Evolutionary conservation across 305 asterid genomes (phyloP), one percentile per base, ranked within the genome.

Genomic region (Rubia balearica): DNA sequence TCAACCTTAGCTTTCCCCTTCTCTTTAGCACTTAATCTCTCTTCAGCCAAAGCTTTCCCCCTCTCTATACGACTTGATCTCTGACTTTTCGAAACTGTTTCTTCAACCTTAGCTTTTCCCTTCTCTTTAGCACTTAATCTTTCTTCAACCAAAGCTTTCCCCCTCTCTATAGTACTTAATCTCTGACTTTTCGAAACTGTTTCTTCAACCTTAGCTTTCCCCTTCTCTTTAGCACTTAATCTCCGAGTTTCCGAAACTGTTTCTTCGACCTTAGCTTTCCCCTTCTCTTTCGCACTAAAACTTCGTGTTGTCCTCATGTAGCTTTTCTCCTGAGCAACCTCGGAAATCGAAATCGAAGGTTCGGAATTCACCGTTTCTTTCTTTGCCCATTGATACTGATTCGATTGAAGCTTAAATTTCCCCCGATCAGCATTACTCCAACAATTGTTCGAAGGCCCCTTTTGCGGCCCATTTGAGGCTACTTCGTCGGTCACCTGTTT

Each of bases 81-180:
- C 38, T 33, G 38, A 33, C 38, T 10, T 30, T 21, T 13, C 2
- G 62, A 56, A 56, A 56, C 24, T 17, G 33, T 7, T 19, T 6
- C 62, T n/a, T n/a, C 57, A 56, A 8, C 62, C 21, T 19, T 56
- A 21, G 62, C 62, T 56, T 56, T 56, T 56, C 62, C 62, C 62
- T 56, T 56, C 9, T 61, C 67, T 51, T 17, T 51, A 51, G 59
- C 59, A 51, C 21, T 56, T 30, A 19, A 56, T 4, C 24, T 56
- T 8, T 3, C 12, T 8, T 33, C 4, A 33, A 33, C 38, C 38
- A 33, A 33, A 33, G 38, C 38, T 33, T 33, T 33, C 38, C 38
- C 38, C 38, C 38, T 1, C 38, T 33, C 38, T 33, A 3, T 33
- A 33, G 30, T 2, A 33, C 38, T 33, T 33, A 33, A 33, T 33